Base-by-base conservation (phyloP, 140 eudicot genomes). In the Eryngium alpinum region DNA sequence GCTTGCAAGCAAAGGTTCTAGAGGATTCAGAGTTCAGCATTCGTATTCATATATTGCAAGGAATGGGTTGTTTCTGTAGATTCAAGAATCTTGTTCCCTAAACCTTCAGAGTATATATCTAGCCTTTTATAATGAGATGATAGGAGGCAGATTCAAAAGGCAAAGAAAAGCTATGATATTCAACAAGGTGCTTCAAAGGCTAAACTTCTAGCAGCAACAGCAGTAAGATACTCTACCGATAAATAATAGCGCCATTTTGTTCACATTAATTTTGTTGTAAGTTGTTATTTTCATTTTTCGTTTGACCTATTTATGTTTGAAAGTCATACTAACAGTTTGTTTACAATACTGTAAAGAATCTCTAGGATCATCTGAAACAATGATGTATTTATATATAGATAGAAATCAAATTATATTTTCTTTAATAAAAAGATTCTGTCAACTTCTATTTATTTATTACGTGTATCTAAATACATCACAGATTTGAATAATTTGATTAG, bases 271-370 rank as follows among this genome's bases (percentile, higher is more conserved):
- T 67, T 46, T 50, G 75, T 65, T 46, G 78, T 74, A 53, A 62
- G 82, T 65, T 31, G 50, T 46, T 75, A 27, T 49, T 75, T 38
- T 2, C 46, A 38, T 22, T 80, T 79, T 56, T 49, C 24, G 38
- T 27, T 79, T 49, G 66, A 80, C 83, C 46, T 46, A 28, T 80
- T 80, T 50, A 5, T 66, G 46, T 66, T 80, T 33, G 34, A 21
- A 79, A 65, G 60, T 80, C 28, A 78, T 60, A 17, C 56, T 77
- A 25, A 50, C 69, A 25, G 69, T 72, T 53, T 21, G 28, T 63
- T 60, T 70, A 71, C 28, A 21, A 9, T 16, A 71, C 80, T 79
- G 87, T 84, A 80, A 84, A 84, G 84, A 73, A 84, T 84, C 70
- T 22, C 3, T 75, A 72, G 87, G 87, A 65, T 74, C 5, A 17